Evolutionary conservation across 331 rosid species (phyloP).

Genomic region (Cydonia oblonga): DNA sequence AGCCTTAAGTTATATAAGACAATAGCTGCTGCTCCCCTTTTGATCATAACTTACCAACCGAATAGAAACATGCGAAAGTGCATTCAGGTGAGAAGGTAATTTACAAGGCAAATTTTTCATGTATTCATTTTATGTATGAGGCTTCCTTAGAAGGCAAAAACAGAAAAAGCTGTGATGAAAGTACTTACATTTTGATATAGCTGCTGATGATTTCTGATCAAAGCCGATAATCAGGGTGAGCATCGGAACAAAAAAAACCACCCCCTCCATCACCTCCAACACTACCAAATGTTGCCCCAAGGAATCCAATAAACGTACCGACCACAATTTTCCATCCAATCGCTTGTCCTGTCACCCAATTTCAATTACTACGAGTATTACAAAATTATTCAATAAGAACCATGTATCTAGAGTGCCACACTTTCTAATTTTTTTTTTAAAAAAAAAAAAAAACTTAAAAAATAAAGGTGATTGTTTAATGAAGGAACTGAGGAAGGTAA

Average conservation of each 20-base stretch:
- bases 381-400: background rate
- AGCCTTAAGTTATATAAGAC: constrained; percentile 9
- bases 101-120: too few relatives aligned
- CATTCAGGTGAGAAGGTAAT: too few relatives aligned
- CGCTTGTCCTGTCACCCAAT: constrained; percentile 7
- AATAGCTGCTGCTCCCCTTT: constrained; percentile 12
- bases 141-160: background rate
- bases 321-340: constrained; percentile 14
- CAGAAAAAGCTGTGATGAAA: background rate
- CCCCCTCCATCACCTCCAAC: constrained; percentile 25
- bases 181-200: constrained; percentile 13
- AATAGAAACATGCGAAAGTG: background rate
- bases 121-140: background rate
- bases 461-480: background rate
- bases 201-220: constrained; percentile 18
- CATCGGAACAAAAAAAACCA: constrained; percentile 23
- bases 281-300: constrained; percentile 29
- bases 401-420: background rate
- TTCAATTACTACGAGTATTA: background rate
- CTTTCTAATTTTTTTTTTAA: background rate
- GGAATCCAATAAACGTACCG: constrained; percentile 5
- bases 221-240: constrained; percentile 15
- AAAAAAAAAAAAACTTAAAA: background rate
- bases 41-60: constrained; percentile 12
- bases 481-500: background rate